These are phyloP conservation scores for Filosporella fistucella DNA, from an alignment of 495 filamentous ascomycete species.

Conservation along the genomic window DNA sequence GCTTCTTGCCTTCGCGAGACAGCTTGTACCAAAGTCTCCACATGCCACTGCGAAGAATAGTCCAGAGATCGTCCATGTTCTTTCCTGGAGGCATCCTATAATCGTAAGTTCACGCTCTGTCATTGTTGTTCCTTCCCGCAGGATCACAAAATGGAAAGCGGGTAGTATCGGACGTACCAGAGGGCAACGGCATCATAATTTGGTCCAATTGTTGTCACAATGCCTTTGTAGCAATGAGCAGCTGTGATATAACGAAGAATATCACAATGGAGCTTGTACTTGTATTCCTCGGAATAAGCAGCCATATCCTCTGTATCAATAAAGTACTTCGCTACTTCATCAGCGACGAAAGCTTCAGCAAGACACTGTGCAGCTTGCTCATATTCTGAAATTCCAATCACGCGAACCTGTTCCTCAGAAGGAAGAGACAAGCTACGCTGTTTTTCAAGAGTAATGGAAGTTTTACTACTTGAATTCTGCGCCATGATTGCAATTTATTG, in stretches of 20 bases:
- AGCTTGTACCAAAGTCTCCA: constrained; percentile 70
- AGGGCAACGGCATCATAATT: constrained; percentile 73
- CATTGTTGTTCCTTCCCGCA: no score
- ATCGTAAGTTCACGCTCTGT: no score
- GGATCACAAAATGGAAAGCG: background rate
- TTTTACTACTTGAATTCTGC: constrained; percentile 17
- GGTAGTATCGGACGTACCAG: constrained; percentile 51
- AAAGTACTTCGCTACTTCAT: constrained; percentile 70
- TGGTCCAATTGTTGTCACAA: constrained; percentile 66
- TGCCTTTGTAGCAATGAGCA: constrained; percentile 63
- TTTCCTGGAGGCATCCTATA: constrained; percentile 73
- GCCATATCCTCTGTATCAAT: constrained; percentile 60
- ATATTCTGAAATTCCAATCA: constrained; percentile 55
- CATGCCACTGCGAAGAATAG: constrained; percentile 65
- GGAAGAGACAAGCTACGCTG: constrained; percentile 42
- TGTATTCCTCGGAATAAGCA: constrained; percentile 53
- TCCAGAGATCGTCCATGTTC: constrained; percentile 67
- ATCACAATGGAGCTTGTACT: constrained; percentile 68
- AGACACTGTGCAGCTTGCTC: constrained; percentile 62
- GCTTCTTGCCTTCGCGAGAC: constrained; percentile 59
- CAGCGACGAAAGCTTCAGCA: constrained; percentile 70
- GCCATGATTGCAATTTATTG: constrained; percentile 22
- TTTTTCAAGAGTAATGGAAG: constrained; percentile 32
- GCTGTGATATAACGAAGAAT: constrained; percentile 71
- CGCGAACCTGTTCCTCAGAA: constrained; percentile 50